Base-by-base conservation (phyloP, 2,329 filamentous ascomycete genomes). In the Trichoderma semiorbis region DNA sequence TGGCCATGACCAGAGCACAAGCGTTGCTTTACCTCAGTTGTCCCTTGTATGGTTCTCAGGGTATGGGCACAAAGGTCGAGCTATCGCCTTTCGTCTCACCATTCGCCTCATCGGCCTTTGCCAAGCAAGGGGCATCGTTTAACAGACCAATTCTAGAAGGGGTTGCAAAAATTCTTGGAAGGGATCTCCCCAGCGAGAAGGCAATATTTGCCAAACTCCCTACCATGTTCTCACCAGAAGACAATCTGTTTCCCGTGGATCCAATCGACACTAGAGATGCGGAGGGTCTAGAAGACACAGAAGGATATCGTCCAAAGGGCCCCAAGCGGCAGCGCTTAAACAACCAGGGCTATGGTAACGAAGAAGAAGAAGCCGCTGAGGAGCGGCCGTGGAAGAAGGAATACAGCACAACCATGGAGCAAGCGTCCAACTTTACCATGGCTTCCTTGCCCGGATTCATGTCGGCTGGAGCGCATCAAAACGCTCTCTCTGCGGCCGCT, bases 1-100 rank as follows among this genome's bases (percentile, higher is more conserved):
- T 99, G 16, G 95, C 95, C 32, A 98, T 99, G 95, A 99, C 95
- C 3, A 87, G 95, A 79, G 95, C 96, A 7, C 91, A 98, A 79
- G 91, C 90, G 1, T 82, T 98, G 34, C 83, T 99, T 1, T 97
- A 97, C 76, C 84, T 98, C 69, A 97, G 94, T 79, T 93, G 90
- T 74, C 93, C 95, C 0, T 80, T 91, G 47, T 90, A 90, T 75
- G 91, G 89, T 72, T 89, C 91, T 8, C 87, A 89, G 70, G 83
- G 86, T 28, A 81, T 82, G 69, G 82, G 84, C 62, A 87, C 90
- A 75, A 84, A 89, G 71, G 89, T 91, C 0, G 88, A 87, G 8
- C 79, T 95, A 18, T 96, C 93, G 0, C 86, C 87, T 0, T 98
- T 97, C 76, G 83, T 98, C 24, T 86, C 89, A 0, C 83, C 86